Evolutionary conservation across 495 filamentous ascomycete species (phyloP).

Genomic region (Daldinia bambusicola): DNA sequence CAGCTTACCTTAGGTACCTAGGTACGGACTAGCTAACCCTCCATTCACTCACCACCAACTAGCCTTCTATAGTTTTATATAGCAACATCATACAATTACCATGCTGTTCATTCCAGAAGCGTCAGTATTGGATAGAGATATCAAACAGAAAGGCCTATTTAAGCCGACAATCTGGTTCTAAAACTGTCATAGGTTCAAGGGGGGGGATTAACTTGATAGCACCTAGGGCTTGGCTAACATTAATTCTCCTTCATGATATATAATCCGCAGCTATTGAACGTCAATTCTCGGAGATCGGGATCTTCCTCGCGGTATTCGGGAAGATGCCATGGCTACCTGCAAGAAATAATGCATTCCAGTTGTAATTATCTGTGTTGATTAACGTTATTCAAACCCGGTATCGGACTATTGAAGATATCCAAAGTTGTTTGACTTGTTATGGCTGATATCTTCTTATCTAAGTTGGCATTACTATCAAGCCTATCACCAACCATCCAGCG

Average conservation of each 20-base stretch:
- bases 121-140: constrained; percentile 34
- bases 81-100: neutral
- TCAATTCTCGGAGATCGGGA: constrained; percentile 40
- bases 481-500: constrained; percentile 11
- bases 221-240: constrained; percentile 3
- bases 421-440: constrained; percentile 15
- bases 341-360: neutral
- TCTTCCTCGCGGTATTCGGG: constrained; percentile 42
- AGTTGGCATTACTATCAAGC: constrained; percentile 19
- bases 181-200: neutral
- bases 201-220: neutral
- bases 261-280: neutral
- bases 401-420: constrained; percentile 33
- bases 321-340: constrained; percentile 9
- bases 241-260: neutral
- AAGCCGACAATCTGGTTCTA: neutral
- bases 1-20: too few relatives aligned
- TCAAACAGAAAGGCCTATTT: neutral
- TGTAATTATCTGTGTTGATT: neutral
- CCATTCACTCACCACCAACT: neutral
- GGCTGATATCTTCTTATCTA: constrained; percentile 22
- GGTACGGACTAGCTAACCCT: neutral
- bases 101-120: neutral
- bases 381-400: constrained; percentile 31
- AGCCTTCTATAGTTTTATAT: neutral